Base-by-base conservation (phyloP, 1,139 yeast genomes). In the Candida tetrigidarum region DNA sequence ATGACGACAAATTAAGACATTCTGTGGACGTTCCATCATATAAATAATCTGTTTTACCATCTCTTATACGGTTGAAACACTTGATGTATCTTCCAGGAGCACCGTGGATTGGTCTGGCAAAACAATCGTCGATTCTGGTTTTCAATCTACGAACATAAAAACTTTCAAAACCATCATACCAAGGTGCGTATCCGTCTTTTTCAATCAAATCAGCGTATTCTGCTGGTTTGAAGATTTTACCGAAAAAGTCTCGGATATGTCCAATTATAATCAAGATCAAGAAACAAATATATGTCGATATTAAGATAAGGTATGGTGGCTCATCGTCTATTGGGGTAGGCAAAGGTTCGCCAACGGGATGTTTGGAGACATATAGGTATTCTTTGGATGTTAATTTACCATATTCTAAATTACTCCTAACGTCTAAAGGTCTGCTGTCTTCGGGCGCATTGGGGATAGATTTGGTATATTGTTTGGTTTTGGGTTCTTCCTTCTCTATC, bases 1-100 rank as follows among this genome's bases (percentile, higher is more conserved):
- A 93, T 2, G 96, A 86, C 1, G 96, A 84, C 52, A 95, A 76
- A 61, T 93, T 93, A 53, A 93, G 75, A 63, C 97, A 90, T 54
- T 86, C 86, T 8, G 81, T 78, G 4, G 84, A 75, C 12, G 83
- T 76, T 20, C 97, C 97, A 39, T 90, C 81, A 60, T 86, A 88
- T 33, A 79, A 74, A 62, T 80, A 89, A 53, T 64, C 75, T 60
- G 81, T 80, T 58, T 80, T 78, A 52, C 86, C 85, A 36, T 75
- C 72, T 12, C 92, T 76, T 33, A 74, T 71, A 55, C 99, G 81
- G 57, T 90, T 92, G 58, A 86, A 83, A 57, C 96, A 84, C 46
- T 84, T 80, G 57, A 93, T 84, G 58, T 75, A 85, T 64, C 99
- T 81, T 19, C 99, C 99, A 1, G 99, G 99, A 26, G 93, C 99